Evolutionary conservation across 176 grass and related monocot species (phyloP).

Genomic region (Juncus inflexus): DNA sequence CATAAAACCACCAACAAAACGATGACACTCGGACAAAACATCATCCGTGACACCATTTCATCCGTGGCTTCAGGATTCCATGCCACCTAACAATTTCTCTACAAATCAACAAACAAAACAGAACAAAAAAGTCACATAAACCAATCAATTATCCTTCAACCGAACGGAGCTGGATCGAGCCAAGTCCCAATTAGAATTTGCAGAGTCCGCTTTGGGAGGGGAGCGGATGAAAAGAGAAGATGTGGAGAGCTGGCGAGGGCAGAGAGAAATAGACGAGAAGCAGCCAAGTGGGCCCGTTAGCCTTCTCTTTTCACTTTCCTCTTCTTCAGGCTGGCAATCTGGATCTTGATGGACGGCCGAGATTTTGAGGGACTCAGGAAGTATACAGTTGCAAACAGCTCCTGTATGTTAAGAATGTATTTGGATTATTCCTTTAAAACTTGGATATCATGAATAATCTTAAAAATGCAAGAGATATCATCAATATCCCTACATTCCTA

Average conservation of each 20-base stretch:
- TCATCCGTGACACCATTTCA: no score
- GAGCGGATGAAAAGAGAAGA: slow-evolving; percentile 40
- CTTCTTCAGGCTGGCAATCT: slow-evolving; percentile 34
- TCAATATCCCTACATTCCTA: no score
- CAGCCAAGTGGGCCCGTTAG: slow-evolving; percentile 39
- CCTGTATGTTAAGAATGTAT: slow-evolving; percentile 10
- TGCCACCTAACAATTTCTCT: no score
- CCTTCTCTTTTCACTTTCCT: slow-evolving; percentile 39
- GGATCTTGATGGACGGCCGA: slow-evolving; percentile 41
- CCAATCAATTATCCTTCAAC: slow-evolving; percentile 33
- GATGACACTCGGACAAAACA: no score
- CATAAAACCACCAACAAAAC: no score
- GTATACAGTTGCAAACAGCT: slow-evolving; percentile 39
- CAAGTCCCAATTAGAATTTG: slow-evolving; percentile 35
- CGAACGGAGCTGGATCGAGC: slow-evolving; percentile 23
- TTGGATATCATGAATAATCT: no score
- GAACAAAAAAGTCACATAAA: slow-evolving; percentile 6
- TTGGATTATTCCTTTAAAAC: no score
- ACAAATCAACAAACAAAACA: not conserved
- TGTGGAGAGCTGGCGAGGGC: slow-evolving; percentile 32
- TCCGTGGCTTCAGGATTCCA: no score
- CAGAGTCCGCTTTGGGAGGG: slow-evolving; percentile 25
- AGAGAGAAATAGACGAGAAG: slow-evolving; percentile 42
- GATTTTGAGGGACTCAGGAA: slow-evolving; percentile 47
- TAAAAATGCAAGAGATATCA: no score